Conservation (phyloP, 169 alveolate species). For the Cryptosporidium ubiquitum region DNA sequence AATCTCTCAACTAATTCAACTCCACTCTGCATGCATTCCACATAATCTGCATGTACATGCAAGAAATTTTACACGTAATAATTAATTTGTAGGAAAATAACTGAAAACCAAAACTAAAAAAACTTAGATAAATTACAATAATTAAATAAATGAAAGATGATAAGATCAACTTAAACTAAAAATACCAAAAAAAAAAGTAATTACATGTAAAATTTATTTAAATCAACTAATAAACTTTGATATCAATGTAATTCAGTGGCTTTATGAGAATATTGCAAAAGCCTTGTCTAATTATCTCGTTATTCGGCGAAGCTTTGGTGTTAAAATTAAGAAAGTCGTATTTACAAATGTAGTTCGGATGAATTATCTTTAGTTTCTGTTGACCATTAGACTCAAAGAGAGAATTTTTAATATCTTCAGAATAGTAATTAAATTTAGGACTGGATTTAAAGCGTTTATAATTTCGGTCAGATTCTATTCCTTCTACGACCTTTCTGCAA, state of each 20-base stretch:
- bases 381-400: conserved; percentile 33
- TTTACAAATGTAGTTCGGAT: conserved; percentile 23
- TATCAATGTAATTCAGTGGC: conserved; percentile 17
- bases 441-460: background rate
- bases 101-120: background rate
- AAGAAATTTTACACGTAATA: background rate
- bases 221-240: background rate
- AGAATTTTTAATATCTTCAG: background rate
- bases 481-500: background rate
- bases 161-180: no score
- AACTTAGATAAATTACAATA: background rate
- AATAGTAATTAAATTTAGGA: background rate
- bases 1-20: background rate
- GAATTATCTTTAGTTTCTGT: conserved; percentile 11
- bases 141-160: background rate
- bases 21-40: background rate
- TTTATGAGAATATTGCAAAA: conserved; percentile 44
- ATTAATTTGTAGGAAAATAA: background rate
- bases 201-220: background rate
- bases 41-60: background rate
- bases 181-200: background rate
- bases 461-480: background rate
- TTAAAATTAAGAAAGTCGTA: background rate
- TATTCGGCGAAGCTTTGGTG: conserved; percentile 11
- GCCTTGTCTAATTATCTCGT: conserved; percentile 46